Percentiles rank a stretch among this genome's conserved stretches.
Conservation (phyloP, 257 asterid species). For the Anisodus acutangulus region DNA sequence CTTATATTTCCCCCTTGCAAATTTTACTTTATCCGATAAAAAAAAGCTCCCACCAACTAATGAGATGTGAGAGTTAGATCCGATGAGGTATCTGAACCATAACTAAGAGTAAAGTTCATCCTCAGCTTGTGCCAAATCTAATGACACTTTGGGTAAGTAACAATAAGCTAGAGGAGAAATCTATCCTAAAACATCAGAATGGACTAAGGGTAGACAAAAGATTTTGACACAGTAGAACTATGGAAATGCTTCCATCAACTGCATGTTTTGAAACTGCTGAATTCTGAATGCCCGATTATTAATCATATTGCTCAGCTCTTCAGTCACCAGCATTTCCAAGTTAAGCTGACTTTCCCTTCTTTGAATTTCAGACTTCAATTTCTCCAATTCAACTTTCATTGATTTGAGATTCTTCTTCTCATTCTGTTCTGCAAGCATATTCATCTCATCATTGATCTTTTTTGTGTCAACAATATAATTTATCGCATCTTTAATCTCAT, state of each 20-base stretch:
- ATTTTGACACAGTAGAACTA: neutral
- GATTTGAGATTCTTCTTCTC: slow-evolving; percentile 26
- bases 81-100: neutral
- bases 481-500: slow-evolving; percentile 41
- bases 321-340: slow-evolving; percentile 27
- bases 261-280: slow-evolving; percentile 3
- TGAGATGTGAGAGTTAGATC: too few species aligned
- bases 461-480: slow-evolving; percentile 22
- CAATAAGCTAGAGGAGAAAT: neutral
- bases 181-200: neutral
- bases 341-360: slow-evolving; percentile 27
- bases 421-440: slow-evolving; percentile 3
- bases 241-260: slow-evolving; percentile 37
- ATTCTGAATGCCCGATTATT: neutral
- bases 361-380: slow-evolving; percentile 33
- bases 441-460: slow-evolving; percentile 27
- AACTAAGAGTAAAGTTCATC: neutral
- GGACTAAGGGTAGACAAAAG: neutral
- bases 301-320: slow-evolving; percentile 21
- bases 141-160: neutral
- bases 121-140: too few species aligned
- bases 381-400: slow-evolving; percentile 33
- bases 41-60: too few species aligned
- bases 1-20: too few species aligned
- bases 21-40: too few species aligned